Percentiles rank a stretch among this genome's conserved stretches.
Conservation (phyloP, 108 stramenopile species). For the Fragilaria crotonensis region DNA sequence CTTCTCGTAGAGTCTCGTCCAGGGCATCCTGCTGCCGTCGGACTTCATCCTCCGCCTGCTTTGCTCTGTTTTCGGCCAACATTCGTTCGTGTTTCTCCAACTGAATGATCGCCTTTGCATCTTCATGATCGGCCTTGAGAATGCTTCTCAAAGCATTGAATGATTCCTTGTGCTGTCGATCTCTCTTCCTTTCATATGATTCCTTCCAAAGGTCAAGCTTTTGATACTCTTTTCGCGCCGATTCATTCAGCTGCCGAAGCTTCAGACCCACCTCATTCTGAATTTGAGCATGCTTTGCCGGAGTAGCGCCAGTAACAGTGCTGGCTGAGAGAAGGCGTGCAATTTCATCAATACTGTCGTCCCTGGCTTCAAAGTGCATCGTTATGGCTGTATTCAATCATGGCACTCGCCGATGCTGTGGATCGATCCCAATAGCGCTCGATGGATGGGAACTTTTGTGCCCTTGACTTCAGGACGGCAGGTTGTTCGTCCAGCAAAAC, state of each 20-base stretch:
- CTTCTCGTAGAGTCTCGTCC: constrained; percentile 5
- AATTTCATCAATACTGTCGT: constrained; percentile 5
- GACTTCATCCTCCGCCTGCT: constrained; percentile 4
- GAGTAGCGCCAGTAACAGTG: constrained; percentile 2
- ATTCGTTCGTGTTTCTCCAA: constrained; percentile 15
- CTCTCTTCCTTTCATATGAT: not conserved
- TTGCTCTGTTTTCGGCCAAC: constrained; percentile 7
- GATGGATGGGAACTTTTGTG: not conserved
- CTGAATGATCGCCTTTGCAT: not conserved
- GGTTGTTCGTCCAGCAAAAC: not conserved
- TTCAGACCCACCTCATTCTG: constrained; percentile 10
- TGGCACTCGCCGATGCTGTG: not conserved
- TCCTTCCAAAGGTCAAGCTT: constrained; percentile 2
- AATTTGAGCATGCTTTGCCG: constrained; percentile 5
- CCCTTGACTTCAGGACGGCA: not conserved
- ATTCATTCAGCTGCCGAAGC: constrained; percentile 1
- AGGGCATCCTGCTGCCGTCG: constrained; percentile 9
- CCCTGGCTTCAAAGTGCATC: too few species aligned
- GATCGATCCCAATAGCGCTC: not conserved
- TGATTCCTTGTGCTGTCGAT: constrained; percentile 6
- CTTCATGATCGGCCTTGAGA: constrained; percentile 18
- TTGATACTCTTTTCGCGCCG: not conserved
- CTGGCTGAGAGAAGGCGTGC: constrained; percentile 3
- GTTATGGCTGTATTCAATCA: not conserved
- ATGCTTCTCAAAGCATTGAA: constrained; percentile 2